A percentile compares a stretch with the other conserved stretches of the same genome.
Conservation (phyloP, 768 basidiomycete genomes). For the Boletus pseudo-olivaceus region DNA sequence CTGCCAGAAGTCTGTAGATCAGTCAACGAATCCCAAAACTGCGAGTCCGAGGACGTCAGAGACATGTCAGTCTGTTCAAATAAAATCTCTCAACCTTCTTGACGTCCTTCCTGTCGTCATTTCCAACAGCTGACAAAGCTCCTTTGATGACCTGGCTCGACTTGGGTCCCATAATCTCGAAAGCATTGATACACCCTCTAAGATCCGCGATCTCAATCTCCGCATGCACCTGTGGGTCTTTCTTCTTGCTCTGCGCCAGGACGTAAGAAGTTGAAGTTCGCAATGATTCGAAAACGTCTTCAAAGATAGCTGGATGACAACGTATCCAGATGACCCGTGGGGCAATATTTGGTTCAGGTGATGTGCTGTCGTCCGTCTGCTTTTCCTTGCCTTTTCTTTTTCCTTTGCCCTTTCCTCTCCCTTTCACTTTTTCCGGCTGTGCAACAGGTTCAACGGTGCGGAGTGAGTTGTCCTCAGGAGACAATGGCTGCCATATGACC, state of each 20-base stretch:
- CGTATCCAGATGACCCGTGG: constrained; percentile 67
- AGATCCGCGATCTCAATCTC: constrained; percentile 70
- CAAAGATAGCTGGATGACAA: constrained; percentile 71
- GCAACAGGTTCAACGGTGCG: not conserved
- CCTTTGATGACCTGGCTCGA: constrained; percentile 72
- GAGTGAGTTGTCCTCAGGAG: not conserved
- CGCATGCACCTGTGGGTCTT: constrained; percentile 16
- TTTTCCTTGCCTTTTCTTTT: constrained; percentile 29
- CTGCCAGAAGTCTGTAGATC: constrained; percentile 63
- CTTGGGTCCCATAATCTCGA: constrained; percentile 89
- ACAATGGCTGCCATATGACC: constrained; percentile 66
- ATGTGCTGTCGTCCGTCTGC: constrained; percentile 20
- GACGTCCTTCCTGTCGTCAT: constrained; percentile 53
- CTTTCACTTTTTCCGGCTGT: constrained; percentile 12
- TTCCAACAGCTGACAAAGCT: constrained; percentile 47
- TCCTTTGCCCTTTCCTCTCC: not conserved
- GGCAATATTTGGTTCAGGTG: constrained; percentile 2
- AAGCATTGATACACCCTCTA: constrained; percentile 66
- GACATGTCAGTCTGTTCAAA: not conserved
- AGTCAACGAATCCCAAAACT: constrained; percentile 56
- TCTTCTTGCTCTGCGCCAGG: constrained; percentile 37
- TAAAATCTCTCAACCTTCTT: constrained; percentile 42
- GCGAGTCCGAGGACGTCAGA: not conserved
- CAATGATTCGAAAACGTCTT: constrained; percentile 52
- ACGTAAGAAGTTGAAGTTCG: constrained; percentile 47